Conservation (phyloP, 331 rosid species). For the Cydonia oblonga region DNA sequence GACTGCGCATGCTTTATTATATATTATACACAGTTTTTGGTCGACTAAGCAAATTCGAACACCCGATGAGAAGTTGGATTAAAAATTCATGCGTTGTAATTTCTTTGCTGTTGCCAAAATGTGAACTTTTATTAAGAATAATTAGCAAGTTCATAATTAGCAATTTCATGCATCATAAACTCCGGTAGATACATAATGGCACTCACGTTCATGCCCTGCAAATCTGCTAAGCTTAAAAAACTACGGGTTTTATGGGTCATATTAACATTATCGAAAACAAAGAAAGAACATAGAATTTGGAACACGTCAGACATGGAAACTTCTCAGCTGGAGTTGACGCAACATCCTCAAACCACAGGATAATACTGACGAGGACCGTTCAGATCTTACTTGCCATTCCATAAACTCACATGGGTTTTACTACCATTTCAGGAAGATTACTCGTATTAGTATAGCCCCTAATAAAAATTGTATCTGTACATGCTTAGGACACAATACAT, state of each 20-base stretch:
- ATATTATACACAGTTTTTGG: neutral
- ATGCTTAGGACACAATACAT: neutral
- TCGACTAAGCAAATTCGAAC: neutral
- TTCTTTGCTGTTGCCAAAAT: neutral
- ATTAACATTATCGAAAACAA: neutral
- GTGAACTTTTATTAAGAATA: neutral
- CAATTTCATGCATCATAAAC: neutral
- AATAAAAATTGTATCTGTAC: neutral
- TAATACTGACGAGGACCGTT: neutral
- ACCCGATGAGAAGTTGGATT: neutral
- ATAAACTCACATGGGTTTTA: neutral
- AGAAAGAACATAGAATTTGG: neutral
- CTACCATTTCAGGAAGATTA: neutral
- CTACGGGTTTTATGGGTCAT: neutral
- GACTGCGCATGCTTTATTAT: neutral
- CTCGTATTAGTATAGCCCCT: neutral
- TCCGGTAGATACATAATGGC: neutral
- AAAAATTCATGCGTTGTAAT: neutral
- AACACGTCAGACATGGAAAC: neutral
- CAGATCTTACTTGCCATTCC: neutral
- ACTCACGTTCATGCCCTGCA: neutral
- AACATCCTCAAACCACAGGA: neutral
- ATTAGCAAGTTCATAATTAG: neutral
- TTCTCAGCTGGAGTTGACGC: constrained; percentile 4
- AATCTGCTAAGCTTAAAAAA: neutral